Base-by-base conservation (phyloP, 2,329 filamentous ascomycete genomes). In the Falciphora oryzae region DNA sequence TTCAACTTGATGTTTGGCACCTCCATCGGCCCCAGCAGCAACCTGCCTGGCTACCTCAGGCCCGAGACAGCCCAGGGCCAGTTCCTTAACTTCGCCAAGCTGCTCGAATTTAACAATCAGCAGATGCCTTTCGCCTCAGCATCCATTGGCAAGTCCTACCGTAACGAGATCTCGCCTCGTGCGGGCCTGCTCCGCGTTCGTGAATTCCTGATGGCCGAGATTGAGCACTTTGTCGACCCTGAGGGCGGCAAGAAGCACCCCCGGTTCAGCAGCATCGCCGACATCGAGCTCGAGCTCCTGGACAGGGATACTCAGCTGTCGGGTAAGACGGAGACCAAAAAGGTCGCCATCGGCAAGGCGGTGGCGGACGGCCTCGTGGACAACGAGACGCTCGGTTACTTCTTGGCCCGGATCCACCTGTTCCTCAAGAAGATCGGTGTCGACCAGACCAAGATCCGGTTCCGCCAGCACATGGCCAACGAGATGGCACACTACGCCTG, bases 1-100 rank as follows among this genome's bases (percentile, higher is more conserved):
- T 97, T 98, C 86, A 99, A 99, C 80, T 88, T 99, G 73, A 99
- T 99, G 95, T 99, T 98, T 83, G 89, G 94, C 78, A 97, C 94
- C 57, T 84, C 91, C 50, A 98, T 99, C 74, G 95, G 95, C 67
- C 87, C 88, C 31, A 96, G 91, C 80, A 90, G 91, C 77, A 93
- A 96, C 74, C 83, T 90, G 67, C 86, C 90, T 61, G 93, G 92
- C 64, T 97, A 92, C 76, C 83, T 97, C 65, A 87, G 93, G 64
- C 95, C 95, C 58, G 95, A 99, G 79, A 99, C 95, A 35, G 95
- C 95, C 4, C 95, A 99, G 83, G 95, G 95, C 69, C 95, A 99
- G 79, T 99, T 99, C 80, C 81, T 98, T 69, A 97, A 96, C 79
- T 99, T 99, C 77, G 59, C 67, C 71, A 97, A 97, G 81, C 87